Evolutionary conservation across 306 rosid genomes (phyloP).

Genomic region (Inga laurina): DNA sequence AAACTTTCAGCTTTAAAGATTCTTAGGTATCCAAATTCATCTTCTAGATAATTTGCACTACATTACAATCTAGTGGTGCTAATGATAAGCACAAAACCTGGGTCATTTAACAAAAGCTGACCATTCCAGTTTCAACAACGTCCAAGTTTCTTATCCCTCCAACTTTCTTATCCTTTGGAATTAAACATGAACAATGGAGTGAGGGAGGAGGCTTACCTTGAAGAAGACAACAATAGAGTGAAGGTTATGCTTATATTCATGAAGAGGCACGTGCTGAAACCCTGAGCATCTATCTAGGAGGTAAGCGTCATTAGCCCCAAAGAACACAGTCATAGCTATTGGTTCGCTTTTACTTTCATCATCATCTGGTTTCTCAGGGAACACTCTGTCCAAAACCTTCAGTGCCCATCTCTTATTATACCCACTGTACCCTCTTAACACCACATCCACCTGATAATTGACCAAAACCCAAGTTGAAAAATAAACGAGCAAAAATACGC

Average conservation of each 20-base stretch:
- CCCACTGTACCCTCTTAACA: constrained; percentile 68
- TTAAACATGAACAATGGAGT: neutral
- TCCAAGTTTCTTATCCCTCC: too few relatives aligned
- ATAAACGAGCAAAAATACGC: neutral
- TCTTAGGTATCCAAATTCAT: neutral
- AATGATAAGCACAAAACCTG: constrained; percentile 31
- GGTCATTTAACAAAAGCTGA: neutral
- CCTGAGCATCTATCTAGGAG: constrained; percentile 67
- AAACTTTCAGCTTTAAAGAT: neutral
- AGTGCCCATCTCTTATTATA: constrained; percentile 83
- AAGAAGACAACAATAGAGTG: constrained; percentile 59
- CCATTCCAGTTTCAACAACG: constrained; percentile 32
- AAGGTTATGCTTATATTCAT: constrained; percentile 73
- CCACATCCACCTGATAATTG: neutral
- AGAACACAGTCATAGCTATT: too few relatives aligned
- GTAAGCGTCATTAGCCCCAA: constrained; percentile 18
- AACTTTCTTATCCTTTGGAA: constrained; percentile 17
- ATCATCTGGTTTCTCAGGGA: constrained; percentile 41
- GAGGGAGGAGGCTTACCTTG: constrained; percentile 50
- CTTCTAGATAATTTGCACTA: neutral
- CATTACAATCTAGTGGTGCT: neutral
- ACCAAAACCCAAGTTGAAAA: neutral
- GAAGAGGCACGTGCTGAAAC: constrained; percentile 77
- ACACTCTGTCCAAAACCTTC: constrained; percentile 69
- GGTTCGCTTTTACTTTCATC: constrained; percentile 28